These are phyloP conservation scores for Aspergillus fumigatiaffinis DNA, from an alignment of 2,329 filamentous ascomycete genomes.

Conservation along the genomic window DNA sequence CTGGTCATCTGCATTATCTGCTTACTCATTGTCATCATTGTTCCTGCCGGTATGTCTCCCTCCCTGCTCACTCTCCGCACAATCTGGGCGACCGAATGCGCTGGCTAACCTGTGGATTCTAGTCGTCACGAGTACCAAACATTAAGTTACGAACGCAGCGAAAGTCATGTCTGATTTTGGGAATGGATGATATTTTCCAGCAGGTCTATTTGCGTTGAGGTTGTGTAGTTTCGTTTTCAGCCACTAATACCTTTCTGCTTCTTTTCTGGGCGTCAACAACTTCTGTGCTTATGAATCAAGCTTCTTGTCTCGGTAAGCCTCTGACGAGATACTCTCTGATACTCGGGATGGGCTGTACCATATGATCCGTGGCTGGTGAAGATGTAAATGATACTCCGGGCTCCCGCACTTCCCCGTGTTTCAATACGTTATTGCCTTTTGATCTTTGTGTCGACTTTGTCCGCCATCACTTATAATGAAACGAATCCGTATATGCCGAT, in stretches of 20 bases:
- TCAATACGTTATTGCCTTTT: slow-evolving; percentile 26
- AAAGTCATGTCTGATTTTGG: slow-evolving; percentile 27
- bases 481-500: not conserved
- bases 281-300: slow-evolving; percentile 28
- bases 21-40: slow-evolving; percentile 87
- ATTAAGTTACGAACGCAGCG: slow-evolving; percentile 31
- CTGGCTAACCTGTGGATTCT: slow-evolving; percentile 12
- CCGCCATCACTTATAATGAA: slow-evolving; percentile 7
- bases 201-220: slow-evolving; percentile 31
- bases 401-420: slow-evolving; percentile 34
- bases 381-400: slow-evolving; percentile 44
- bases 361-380: slow-evolving; percentile 29
- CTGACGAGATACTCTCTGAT: slow-evolving; percentile 25
- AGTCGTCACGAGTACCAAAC: slow-evolving; percentile 45
- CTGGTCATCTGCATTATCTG: slow-evolving; percentile 87
- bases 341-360: slow-evolving; percentile 21
- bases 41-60: slow-evolving; percentile 73
- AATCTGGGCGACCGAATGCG: slow-evolving; percentile 1
- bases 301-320: slow-evolving; percentile 22
- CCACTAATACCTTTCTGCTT: slow-evolving; percentile 35
- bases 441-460: slow-evolving; percentile 8
- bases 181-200: slow-evolving; percentile 31
- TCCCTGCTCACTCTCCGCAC: not conserved
- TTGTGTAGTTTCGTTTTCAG: slow-evolving; percentile 30
- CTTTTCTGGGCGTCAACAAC: slow-evolving; percentile 32